Evolutionary conservation across 495 filamentous ascomycete genomes (phyloP).

Genomic region (Glarea lozoyensis): DNA sequence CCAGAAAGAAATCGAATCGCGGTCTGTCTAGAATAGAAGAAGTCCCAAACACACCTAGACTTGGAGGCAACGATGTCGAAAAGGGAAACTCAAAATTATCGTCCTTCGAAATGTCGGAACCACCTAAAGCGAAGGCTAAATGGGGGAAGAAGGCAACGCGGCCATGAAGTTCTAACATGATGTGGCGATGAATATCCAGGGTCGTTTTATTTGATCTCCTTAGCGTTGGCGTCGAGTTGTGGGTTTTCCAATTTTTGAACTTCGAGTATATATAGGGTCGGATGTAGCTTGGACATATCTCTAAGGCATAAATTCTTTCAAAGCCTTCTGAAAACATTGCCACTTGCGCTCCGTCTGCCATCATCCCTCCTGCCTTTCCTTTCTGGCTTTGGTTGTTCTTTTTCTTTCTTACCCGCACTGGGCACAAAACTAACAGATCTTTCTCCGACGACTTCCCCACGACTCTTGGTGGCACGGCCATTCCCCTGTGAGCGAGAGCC

Average conservation of each 20-base stretch:
- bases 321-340: slow-evolving; percentile 58
- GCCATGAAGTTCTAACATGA: too few relatives aligned
- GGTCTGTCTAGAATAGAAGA: slow-evolving; percentile 35
- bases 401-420: slow-evolving; percentile 44
- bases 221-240: slow-evolving; percentile 1
- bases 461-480: slow-evolving; percentile 37
- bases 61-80: slow-evolving; percentile 38
- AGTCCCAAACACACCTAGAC: slow-evolving; percentile 39
- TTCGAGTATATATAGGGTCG: slow-evolving; percentile 11
- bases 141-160: slow-evolving; percentile 16
- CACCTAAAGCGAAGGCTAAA: slow-evolving; percentile 16
- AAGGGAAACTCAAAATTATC: slow-evolving; percentile 32
- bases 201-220: not conserved
- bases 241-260: not conserved
- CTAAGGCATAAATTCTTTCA: slow-evolving; percentile 23
- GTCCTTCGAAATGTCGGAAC: slow-evolving; percentile 18
- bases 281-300: slow-evolving; percentile 1
- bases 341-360: slow-evolving; percentile 60
- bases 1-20: slow-evolving; percentile 19
- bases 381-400: slow-evolving; percentile 25
- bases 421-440: slow-evolving; percentile 79
- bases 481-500: slow-evolving; percentile 52
- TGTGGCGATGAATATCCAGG: too few relatives aligned
- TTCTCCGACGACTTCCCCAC: slow-evolving; percentile 65
- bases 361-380: slow-evolving; percentile 35